Evolutionary conservation across 106 monocot species (phyloP), one percentile per base, ranked within the genome.

Genomic region (Triglochin maritima): DNA sequence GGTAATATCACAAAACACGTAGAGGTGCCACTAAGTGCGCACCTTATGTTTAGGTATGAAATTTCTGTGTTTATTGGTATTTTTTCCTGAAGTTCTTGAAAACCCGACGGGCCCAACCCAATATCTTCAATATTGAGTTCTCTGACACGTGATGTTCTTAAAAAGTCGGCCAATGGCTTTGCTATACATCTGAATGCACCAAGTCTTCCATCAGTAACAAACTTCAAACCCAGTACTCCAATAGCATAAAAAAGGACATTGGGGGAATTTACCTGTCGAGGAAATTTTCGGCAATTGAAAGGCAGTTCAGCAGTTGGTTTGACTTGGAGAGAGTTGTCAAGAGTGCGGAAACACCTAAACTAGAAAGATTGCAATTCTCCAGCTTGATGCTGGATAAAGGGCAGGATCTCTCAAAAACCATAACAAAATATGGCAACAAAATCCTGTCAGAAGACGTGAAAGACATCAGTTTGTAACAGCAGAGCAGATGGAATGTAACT

Each of bases 91-190:
- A 96, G 83, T 52, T 80, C 79, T 80, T 76, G 75, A 71, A 96
- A 96, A 12, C 90, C 96, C n/a, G 44, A 56, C n/a, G 76, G 56
- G 17, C 83, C 96, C 65, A 91, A 66, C 46, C 83, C 90, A 71
- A 88, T 79, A 70, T 77, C 90, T 82, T 84, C 91, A 79, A 91
- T 84, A 68, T 96, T 91, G 62, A 96, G 80, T 53, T 60, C 65
- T 71, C 70, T 82, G 29, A 96, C 63, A 68, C 54, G 45, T 8
- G 86, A 82, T 7, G 53, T 29, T 43, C 78, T 74, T 58, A 96
- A 68, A 48, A 91, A 79, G 65, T 84, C 81, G 5, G 84, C 83
- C 69, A 96, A 65, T 50, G 67, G 46, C 66, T 58, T 47, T 69
- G 78, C 90, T 29, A 96, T 66, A 71, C 78, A 82, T 73, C 96